phyloP scores from a whole-genome alignment of 176 grass and related monocot species.

The Saccharum spontaneum region DNA sequence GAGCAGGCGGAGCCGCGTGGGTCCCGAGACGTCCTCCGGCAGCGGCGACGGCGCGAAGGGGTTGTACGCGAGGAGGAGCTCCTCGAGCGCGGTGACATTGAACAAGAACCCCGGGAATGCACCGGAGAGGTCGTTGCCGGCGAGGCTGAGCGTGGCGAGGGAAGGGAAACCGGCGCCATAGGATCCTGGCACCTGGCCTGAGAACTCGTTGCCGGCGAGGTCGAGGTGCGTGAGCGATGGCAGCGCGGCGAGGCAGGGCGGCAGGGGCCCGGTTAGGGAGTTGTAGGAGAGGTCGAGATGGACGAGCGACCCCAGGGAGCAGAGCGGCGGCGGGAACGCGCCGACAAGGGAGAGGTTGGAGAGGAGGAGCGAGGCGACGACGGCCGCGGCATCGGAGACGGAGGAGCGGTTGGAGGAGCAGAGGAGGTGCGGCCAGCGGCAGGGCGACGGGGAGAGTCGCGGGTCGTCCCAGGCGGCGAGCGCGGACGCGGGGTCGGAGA shows the following conservation, averaged over 20 bases:
- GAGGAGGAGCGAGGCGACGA: slow-evolving; percentile 57
- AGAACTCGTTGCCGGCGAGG: slow-evolving; percentile 64
- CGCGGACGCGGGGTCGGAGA: slow-evolving; percentile 41
- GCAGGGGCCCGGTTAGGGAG: slow-evolving; percentile 44
- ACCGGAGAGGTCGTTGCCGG: slow-evolving; percentile 54
- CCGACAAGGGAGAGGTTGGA: slow-evolving; percentile 53
- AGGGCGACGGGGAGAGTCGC: slow-evolving; percentile 22
- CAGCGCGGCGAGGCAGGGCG: slow-evolving; percentile 47
- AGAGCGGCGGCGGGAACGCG: slow-evolving; percentile 36
- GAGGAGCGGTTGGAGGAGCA: slow-evolving; percentile 48
- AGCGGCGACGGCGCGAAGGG: slow-evolving; percentile 55
- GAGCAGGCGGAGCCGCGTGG: slow-evolving; percentile 40
- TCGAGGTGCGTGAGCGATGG: slow-evolving; percentile 55
- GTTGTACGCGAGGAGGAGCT: slow-evolving; percentile 83
- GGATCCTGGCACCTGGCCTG: slow-evolving; percentile 39
- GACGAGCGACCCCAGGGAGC: slow-evolving; percentile 33
- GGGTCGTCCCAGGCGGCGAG: slow-evolving; percentile 39
- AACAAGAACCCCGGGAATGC: slow-evolving; percentile 55
- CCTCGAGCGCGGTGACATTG: slow-evolving; percentile 44
- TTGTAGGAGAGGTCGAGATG: slow-evolving; percentile 76
- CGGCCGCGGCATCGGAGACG: neutral
- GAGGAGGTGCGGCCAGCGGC: slow-evolving; percentile 53
- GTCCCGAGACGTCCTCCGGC: slow-evolving; percentile 21
- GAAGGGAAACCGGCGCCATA: slow-evolving; percentile 44
- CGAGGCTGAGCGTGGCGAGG: slow-evolving; percentile 45